Percentiles rank a stretch among this genome's conserved stretches.
phyloP scores from a whole-genome alignment of 176 grass and related monocot genomes.

The Melocanna baccifera region DNA sequence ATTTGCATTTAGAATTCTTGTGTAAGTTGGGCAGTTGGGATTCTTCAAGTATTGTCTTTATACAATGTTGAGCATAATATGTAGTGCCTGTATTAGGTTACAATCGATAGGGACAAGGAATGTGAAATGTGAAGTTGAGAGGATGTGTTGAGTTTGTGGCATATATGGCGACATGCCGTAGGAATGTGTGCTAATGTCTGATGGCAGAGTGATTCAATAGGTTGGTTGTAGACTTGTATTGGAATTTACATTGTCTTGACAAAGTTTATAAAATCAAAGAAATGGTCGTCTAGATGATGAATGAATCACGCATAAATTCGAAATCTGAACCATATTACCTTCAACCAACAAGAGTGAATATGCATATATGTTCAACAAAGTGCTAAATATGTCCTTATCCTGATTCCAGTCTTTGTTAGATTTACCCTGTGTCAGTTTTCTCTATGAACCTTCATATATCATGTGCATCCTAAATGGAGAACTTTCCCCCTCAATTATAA shows the following conservation, averaged over 20 bases:
- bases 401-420: background rate
- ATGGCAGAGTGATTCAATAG: background rate
- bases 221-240: conserved; percentile 1
- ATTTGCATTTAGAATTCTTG: background rate
- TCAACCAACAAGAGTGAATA: background rate
- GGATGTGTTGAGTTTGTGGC: background rate
- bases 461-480: background rate
- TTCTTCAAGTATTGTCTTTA: background rate
- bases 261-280: background rate
- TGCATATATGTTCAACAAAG: background rate
- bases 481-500: background rate
- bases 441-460: background rate
- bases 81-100: background rate
- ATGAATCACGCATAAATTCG: background rate
- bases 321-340: background rate
- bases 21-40: background rate
- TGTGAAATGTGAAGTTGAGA: background rate
- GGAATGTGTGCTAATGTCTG: background rate
- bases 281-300: background rate
- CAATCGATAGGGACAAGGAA: background rate
- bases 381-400: background rate
- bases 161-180: background rate
- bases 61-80: background rate
- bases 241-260: background rate
- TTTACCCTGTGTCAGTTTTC: background rate